Evolutionary conservation across 169 alveolate genomes (phyloP).

Genomic region (Eimeria necatrix): DNA sequence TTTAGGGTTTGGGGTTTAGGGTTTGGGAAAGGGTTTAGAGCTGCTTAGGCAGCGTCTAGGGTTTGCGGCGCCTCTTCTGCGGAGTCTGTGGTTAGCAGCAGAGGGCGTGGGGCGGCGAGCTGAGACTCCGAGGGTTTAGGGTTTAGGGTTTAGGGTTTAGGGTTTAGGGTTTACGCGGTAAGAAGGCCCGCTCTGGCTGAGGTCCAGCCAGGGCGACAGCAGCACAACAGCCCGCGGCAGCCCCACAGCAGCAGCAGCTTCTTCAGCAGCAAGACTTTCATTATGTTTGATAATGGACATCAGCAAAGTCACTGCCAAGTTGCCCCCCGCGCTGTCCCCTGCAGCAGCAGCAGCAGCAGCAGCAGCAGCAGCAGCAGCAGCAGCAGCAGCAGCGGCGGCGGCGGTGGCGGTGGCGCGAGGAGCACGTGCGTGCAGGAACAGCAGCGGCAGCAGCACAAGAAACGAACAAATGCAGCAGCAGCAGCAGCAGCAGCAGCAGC

Average conservation of each 20-base stretch:
- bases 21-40: conserved; percentile 25
- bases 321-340: not conserved
- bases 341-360: conserved; percentile 30
- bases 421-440: no score
- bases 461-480: no score
- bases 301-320: not conserved
- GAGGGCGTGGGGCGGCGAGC: conserved; percentile 1
- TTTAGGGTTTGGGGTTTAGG: conserved; percentile 24
- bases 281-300: not conserved
- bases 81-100: not conserved
- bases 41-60: not conserved
- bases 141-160: conserved; percentile 57
- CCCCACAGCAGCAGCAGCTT: not conserved
- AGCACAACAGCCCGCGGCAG: conserved; percentile 55
- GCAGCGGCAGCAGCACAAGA: no score
- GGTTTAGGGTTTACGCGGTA: conserved; percentile 41
- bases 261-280: not conserved
- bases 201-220: conserved; percentile 76
- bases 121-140: not conserved
- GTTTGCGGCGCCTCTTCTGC: not conserved
- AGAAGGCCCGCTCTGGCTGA: conserved; percentile 72
- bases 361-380: not conserved
- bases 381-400: conserved; percentile 2
- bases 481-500: no score
- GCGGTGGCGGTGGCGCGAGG: no score